Evolutionary conservation across 345 rosid genomes (phyloP).

Genomic region (Arabidopsis suecica): DNA sequence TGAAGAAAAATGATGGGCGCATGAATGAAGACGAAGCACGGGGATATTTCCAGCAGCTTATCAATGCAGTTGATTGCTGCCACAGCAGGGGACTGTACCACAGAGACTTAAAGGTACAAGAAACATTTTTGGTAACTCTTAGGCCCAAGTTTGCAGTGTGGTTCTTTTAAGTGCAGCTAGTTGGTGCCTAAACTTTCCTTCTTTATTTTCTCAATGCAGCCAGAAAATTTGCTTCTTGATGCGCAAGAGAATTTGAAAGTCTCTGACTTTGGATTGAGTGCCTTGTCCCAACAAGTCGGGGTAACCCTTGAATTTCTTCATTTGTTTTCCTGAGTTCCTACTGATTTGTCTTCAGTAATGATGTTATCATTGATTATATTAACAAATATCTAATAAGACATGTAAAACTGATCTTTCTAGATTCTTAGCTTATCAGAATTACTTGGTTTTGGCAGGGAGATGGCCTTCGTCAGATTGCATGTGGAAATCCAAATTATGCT

Average conservation of each 20-base stretch:
- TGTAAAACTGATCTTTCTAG: constrained; percentile 23
- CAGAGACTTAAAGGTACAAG: constrained; percentile 78
- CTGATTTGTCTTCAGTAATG: constrained; percentile 1
- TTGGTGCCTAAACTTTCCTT: constrained; percentile 4
- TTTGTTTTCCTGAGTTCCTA: constrained; percentile 14
- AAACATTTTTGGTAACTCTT: constrained; percentile 25
- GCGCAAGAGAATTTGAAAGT: constrained; percentile 80
- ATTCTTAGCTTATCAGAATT: constrained; percentile 12
- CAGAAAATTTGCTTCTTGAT: constrained; percentile 87
- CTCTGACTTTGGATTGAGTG: constrained; percentile 91
- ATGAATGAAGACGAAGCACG: constrained; percentile 93
- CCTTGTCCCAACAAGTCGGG: constrained; percentile 78
- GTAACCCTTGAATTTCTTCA: constrained; percentile 52
- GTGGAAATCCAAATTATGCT: constrained; percentile 77
- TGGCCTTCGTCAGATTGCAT: constrained; percentile 71
- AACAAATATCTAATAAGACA: neutral
- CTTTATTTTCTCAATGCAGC: constrained; percentile 57
- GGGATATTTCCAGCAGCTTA: constrained; percentile 94
- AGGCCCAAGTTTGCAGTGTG: constrained; percentile 15
- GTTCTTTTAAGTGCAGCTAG: neutral
- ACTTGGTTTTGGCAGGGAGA: constrained; percentile 59
- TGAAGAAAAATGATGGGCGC: constrained; percentile 81
- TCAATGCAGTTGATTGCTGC: constrained; percentile 87
- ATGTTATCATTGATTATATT: constrained; percentile 14
- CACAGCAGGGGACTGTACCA: constrained; percentile 91